Evolutionary conservation across 768 basidiomycete genomes (phyloP).

Genomic region (Stropharia rugosoannulata): DNA sequence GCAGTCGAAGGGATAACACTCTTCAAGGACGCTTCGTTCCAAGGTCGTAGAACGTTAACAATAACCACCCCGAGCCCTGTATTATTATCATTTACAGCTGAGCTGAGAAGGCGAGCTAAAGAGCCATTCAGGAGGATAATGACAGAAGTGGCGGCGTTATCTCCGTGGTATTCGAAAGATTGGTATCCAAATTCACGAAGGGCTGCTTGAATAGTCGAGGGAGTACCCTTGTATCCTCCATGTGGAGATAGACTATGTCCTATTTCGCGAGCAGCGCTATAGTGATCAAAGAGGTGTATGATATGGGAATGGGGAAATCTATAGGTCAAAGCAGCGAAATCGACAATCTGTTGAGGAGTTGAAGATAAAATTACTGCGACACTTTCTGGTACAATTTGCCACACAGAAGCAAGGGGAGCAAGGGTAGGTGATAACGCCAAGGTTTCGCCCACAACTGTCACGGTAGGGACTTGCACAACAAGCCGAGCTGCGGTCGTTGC

Average conservation of each 20-base stretch:
- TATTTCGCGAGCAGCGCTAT: slow-evolving; percentile 74
- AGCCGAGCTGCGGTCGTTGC: slow-evolving; percentile 65
- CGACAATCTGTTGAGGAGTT: slow-evolving; percentile 78
- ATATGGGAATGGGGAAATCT: slow-evolving; percentile 64
- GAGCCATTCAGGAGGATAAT: slow-evolving; percentile 78
- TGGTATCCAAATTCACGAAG: slow-evolving; percentile 60
- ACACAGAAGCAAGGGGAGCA: slow-evolving; percentile 58
- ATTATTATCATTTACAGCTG: slow-evolving; percentile 34
- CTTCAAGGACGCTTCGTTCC: slow-evolving; percentile 69
- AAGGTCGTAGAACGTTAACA: slow-evolving; percentile 82
- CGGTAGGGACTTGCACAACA: slow-evolving; percentile 81
- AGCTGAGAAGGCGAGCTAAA: slow-evolving; percentile 62
- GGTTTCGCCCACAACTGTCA: slow-evolving; percentile 60
- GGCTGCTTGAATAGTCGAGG: slow-evolving; percentile 42
- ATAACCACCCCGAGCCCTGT: slow-evolving; percentile 63
- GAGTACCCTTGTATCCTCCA: slow-evolving; percentile 25
- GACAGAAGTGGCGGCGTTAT: slow-evolving; percentile 58
- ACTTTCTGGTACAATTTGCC: slow-evolving; percentile 61
- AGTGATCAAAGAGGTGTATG: slow-evolving; percentile 90
- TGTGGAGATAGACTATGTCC: slow-evolving; percentile 51
- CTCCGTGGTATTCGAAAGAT: slow-evolving; percentile 78
- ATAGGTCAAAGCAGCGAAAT: slow-evolving; percentile 79
- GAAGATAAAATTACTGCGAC: slow-evolving; percentile 80
- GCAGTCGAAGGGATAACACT: slow-evolving; percentile 57
- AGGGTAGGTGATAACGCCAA: slow-evolving; percentile 80